Evolutionary conservation across 164 flowering plant genomes (phyloP), one percentile per base, ranked within the genome.

Genomic region (Akebia trifoliata): DNA sequence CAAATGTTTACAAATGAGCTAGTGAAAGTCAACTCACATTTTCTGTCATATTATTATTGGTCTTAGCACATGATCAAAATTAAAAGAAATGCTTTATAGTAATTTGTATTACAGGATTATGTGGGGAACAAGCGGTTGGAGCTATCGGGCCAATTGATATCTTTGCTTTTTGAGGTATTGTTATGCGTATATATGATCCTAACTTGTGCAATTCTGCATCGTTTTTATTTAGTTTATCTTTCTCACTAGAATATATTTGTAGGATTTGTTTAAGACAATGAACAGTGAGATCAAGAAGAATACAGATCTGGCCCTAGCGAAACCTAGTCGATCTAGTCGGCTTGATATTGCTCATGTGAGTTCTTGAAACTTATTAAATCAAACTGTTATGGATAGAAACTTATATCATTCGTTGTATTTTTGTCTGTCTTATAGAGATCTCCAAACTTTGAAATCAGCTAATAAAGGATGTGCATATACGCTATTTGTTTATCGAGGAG

Each of bases 111-210:
- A 29, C 57, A 91, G 99, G 99, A 93, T 80, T 93, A 93, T 77
- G 97, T 87, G 57, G 99, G 99, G 43, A 93, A 93, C 79, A 93
- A 93, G 70, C 74, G 99, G 45, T 59, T 93, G 77, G 97, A 93
- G 75, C 71, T 93, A 39, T 93, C 99, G 54, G 99, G 99, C 36
- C 94, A 90, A 56, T 59, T 87, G 53, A 68, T 93, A 46, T 80
- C 94, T 56, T 78, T 93, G 29, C 87, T 93, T 42, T 93, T 93
- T 70, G 99, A 93, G 96, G 98, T 88, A 59, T 21, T 38, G 8
- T 22, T 29, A 15, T 55, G 34, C 9, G 11, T 56, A 10, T 17
- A 6, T 11, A 40, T 24, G 20, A 32, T 39, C 2, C n/a, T 18
- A 20, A 29, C 5, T 21, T 10, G 21, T 24, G 34, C 42, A 10